Conservation (phyloP, 345 rosid genomes). For the Citrus glauca region DNA sequence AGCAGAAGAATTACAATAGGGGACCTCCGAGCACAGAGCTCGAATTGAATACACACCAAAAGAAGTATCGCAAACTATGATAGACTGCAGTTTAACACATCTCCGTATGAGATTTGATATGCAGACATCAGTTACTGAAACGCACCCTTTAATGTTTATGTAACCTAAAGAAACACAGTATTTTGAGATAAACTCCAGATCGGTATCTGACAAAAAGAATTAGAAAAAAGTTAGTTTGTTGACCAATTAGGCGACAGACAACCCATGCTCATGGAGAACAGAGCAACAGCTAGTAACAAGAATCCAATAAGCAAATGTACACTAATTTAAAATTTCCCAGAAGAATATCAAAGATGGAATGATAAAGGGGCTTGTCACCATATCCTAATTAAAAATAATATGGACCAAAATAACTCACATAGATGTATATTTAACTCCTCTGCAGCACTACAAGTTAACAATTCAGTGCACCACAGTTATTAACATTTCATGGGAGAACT, state of each 20-base stretch:
- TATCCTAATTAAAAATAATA: background rate
- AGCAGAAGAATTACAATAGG: constrained; percentile 26
- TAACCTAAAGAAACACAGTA: constrained; percentile 45
- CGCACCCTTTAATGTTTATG: constrained; percentile 71
- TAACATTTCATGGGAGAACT: background rate
- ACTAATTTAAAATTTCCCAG: background rate
- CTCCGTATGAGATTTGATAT: constrained; percentile 49
- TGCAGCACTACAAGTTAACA: background rate
- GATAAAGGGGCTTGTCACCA: background rate
- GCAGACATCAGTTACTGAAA: constrained; percentile 57
- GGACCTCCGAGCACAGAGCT: constrained; percentile 46
- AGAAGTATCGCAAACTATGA: constrained; percentile 67
- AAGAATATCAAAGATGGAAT: background rate
- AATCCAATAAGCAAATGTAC: background rate
- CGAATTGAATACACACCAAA: constrained; percentile 53
- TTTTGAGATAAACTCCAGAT: constrained; percentile 42
- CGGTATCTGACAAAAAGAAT: constrained; percentile 46
- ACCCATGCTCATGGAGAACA: background rate
- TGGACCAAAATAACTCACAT: background rate
- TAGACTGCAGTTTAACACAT: constrained; percentile 48
- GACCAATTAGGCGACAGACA: background rate
- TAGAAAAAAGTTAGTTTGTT: constrained; percentile 11
- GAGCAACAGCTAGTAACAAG: background rate
- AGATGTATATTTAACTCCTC: background rate
- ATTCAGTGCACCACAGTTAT: background rate